A percentile compares a stretch with the other conserved stretches of the same genome.
Evolutionary conservation across 129 eudicot genomes (phyloP).

Genomic region (Flaveria robusta): DNA sequence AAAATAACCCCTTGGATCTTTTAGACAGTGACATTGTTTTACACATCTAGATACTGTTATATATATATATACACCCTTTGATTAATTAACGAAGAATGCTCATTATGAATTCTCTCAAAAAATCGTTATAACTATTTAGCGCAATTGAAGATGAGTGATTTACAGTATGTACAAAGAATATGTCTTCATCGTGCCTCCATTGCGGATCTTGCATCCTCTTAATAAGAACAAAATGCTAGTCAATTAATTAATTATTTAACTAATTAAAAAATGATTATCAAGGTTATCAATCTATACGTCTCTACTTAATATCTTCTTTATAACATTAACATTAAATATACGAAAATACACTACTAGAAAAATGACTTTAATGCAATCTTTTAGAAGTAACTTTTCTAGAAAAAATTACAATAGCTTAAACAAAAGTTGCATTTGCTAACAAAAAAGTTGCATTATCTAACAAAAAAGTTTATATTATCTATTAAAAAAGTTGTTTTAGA

Average conservation of each 20-base stretch:
- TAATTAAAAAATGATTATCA: neutral
- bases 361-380: no score
- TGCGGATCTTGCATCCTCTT: slow-evolving; percentile 27
- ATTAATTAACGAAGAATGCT: neutral
- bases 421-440: no score
- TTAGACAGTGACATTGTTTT: no score
- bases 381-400: no score
- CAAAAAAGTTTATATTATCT: no score
- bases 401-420: no score
- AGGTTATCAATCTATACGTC: neutral
- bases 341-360: no score
- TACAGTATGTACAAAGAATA: neutral
- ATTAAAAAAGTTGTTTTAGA: no score
- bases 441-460: no score
- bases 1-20: no score
- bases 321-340: neutral
- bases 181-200: slow-evolving; percentile 19
- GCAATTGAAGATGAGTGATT: slow-evolving; percentile 26
- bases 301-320: neutral
- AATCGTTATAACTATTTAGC: neutral
- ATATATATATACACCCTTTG: no score
- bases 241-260: neutral
- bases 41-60: no score
- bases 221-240: slow-evolving; percentile 5
- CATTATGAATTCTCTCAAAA: neutral